A percentile compares a stretch with the other conserved stretches of the same genome.
These are phyloP conservation scores for Xylariomycetidae sp. DNA, from an alignment of 2,329 filamentous ascomycete species.

Conservation along the genomic window DNA sequence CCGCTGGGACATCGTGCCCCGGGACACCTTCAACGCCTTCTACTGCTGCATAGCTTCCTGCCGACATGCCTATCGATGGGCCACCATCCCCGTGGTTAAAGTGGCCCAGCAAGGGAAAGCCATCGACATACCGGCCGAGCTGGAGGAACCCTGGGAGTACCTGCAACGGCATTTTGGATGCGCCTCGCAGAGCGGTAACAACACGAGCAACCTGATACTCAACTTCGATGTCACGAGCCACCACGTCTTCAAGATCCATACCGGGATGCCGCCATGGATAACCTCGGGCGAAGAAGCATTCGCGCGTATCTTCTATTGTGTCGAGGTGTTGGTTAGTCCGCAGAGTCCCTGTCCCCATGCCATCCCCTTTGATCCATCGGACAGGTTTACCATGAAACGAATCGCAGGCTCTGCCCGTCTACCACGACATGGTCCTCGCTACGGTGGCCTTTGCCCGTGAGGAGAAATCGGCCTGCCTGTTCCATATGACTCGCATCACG, in stretches of 20 bases:
- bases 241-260: constrained; percentile 26
- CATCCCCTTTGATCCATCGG: too few relatives aligned
- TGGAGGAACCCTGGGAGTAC: constrained; percentile 25
- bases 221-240: constrained; percentile 24
- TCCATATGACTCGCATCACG: constrained; percentile 13
- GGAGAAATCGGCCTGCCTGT: constrained; percentile 13
- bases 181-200: constrained; percentile 26
- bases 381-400: neutral
- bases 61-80: constrained; percentile 31
- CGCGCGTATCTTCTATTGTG: constrained; percentile 22
- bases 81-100: constrained; percentile 27
- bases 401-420: constrained; percentile 20
- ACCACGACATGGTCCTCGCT: constrained; percentile 22
- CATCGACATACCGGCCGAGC: constrained; percentile 24
- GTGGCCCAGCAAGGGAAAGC: constrained; percentile 27
- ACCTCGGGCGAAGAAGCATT: constrained; percentile 26
- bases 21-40: constrained; percentile 28
- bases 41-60: constrained; percentile 26
- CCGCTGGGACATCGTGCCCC: constrained; percentile 19
- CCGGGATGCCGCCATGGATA: constrained; percentile 21
- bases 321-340: constrained; percentile 15
- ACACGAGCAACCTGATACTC: constrained; percentile 24
- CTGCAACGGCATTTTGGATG: constrained; percentile 27
- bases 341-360: neutral
- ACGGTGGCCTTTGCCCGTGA: constrained; percentile 16